A percentile compares a stretch with the other conserved stretches of the same genome.
phyloP scores from a whole-genome alignment of 2,329 filamentous ascomycete genomes.

The Ophiocordyceps sinensis region DNA sequence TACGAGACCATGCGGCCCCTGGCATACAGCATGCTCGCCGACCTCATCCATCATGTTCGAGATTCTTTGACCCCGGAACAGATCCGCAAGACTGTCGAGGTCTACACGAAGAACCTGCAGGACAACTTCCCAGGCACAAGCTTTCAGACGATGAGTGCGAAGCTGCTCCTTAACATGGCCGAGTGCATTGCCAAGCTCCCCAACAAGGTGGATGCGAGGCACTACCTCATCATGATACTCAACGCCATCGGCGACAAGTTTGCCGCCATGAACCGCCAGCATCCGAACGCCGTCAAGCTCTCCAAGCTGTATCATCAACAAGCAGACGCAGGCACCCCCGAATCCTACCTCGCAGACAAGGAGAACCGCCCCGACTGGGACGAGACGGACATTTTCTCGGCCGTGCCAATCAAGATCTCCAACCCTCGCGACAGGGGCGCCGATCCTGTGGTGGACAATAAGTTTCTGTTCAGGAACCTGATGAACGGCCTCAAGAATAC shows the following conservation, averaged over 20 bases:
- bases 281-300: conserved; percentile 85
- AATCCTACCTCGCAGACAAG: conserved; percentile 75
- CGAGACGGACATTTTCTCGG: conserved; percentile 92
- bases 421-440: conserved; percentile 79
- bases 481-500: conserved; percentile 94
- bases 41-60: conserved; percentile 92
- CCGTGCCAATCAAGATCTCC: conserved; percentile 89
- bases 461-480: conserved; percentile 92
- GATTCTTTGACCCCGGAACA: conserved; percentile 80
- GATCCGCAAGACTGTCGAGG: conserved; percentile 89
- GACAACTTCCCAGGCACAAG: conserved; percentile 95
- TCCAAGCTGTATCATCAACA: conserved; percentile 64
- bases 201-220: conserved; percentile 85
- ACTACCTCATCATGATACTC: conserved; percentile 92
- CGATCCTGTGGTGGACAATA: conserved; percentile 91
- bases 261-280: conserved; percentile 93
- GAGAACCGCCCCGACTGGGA: conserved; percentile 84
- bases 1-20: conserved; percentile 93
- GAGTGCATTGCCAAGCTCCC: conserved; percentile 92
- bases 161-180: conserved; percentile 91
- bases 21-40: conserved; percentile 95
- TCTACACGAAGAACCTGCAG: conserved; percentile 92
- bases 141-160: conserved; percentile 99
- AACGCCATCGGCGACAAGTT: conserved; percentile 98
- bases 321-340: conserved; percentile 44